Conservation (phyloP, 768 basidiomycete genomes). For the Leccinum pellstonianum region DNA sequence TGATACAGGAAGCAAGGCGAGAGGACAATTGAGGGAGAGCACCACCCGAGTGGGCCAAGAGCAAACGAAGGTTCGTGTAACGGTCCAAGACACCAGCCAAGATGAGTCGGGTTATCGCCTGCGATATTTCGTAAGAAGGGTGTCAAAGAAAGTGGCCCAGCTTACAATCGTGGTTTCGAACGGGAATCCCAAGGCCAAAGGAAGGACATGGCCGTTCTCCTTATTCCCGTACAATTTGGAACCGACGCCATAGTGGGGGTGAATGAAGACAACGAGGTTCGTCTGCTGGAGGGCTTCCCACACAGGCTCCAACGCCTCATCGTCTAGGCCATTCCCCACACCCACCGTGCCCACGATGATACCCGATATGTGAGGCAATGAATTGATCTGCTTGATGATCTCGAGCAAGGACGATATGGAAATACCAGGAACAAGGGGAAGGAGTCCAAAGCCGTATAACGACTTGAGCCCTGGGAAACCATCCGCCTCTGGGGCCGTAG, state of each 20-base stretch:
- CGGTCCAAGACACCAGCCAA: slow-evolving; percentile 80
- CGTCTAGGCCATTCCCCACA: slow-evolving; percentile 78
- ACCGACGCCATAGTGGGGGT: slow-evolving; percentile 85
- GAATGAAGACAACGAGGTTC: slow-evolving; percentile 76
- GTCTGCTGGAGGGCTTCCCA: slow-evolving; percentile 76
- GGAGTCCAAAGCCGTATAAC: slow-evolving; percentile 80
- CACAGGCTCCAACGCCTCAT: slow-evolving; percentile 71
- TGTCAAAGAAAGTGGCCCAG: slow-evolving; percentile 9
- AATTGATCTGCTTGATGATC: slow-evolving; percentile 62
- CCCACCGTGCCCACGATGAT: slow-evolving; percentile 83
- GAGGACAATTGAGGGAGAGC: slow-evolving; percentile 82
- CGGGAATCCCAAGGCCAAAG: slow-evolving; percentile 84
- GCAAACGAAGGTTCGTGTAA: slow-evolving; percentile 68
- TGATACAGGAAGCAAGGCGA: slow-evolving; percentile 79
- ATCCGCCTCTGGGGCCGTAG: slow-evolving; percentile 49
- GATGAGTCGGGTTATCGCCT: slow-evolving; percentile 77
- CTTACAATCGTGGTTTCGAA: slow-evolving; percentile 86
- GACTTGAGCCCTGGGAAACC: slow-evolving; percentile 48
- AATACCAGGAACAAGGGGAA: slow-evolving; percentile 75
- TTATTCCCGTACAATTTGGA: slow-evolving; percentile 70
- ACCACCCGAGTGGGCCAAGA: slow-evolving; percentile 87
- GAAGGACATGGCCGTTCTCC: slow-evolving; percentile 84
- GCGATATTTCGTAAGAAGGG: slow-evolving; percentile 10
- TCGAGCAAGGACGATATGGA: slow-evolving; percentile 55
- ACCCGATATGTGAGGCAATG: slow-evolving; percentile 64